Conservation (phyloP, 495 filamentous ascomycete genomes). For the Lasiosphaeriaceae sp. region DNA sequence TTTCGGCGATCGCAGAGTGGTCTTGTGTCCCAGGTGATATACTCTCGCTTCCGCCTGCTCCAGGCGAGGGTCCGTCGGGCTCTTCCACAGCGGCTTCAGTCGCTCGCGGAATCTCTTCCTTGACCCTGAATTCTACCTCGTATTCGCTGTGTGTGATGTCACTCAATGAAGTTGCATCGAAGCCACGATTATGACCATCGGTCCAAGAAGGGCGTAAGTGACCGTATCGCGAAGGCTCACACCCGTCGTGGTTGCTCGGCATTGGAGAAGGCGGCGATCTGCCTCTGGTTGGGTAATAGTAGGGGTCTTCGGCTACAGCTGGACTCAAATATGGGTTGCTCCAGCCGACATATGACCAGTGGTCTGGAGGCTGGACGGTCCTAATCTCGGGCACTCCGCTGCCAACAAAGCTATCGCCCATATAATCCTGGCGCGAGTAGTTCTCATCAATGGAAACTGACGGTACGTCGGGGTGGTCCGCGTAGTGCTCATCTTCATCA, state of each 20-base stretch:
- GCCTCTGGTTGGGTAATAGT: constrained; percentile 39
- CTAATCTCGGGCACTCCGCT: constrained; percentile 25
- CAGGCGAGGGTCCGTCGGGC: not conserved
- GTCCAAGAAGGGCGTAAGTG: constrained; percentile 24
- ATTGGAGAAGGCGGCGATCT: constrained; percentile 44
- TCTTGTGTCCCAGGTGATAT: not conserved
- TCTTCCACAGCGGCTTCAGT: not conserved
- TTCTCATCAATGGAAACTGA: constrained; percentile 33
- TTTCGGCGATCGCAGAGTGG: too few relatives aligned
- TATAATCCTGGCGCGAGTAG: constrained; percentile 28
- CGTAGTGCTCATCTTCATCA: constrained; percentile 24
- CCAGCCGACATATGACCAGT: constrained; percentile 29
- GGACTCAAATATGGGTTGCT: constrained; percentile 6
- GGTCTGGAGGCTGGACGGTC: constrained; percentile 27
- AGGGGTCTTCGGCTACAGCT: constrained; percentile 26
- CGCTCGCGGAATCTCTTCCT: not conserved
- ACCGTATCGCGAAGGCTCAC: constrained; percentile 16
- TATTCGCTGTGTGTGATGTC: constrained; percentile 17
- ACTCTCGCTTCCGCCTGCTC: not conserved
- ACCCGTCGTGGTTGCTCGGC: constrained; percentile 34
- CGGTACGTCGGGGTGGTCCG: constrained; percentile 14
- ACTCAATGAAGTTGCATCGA: constrained; percentile 23
- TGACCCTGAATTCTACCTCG: constrained; percentile 1
- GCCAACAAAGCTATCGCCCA: constrained; percentile 21
- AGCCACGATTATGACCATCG: constrained; percentile 14